Evolutionary conservation across 768 basidiomycete species (phyloP).

Genomic region (Suillus fuscotomentosus): DNA sequence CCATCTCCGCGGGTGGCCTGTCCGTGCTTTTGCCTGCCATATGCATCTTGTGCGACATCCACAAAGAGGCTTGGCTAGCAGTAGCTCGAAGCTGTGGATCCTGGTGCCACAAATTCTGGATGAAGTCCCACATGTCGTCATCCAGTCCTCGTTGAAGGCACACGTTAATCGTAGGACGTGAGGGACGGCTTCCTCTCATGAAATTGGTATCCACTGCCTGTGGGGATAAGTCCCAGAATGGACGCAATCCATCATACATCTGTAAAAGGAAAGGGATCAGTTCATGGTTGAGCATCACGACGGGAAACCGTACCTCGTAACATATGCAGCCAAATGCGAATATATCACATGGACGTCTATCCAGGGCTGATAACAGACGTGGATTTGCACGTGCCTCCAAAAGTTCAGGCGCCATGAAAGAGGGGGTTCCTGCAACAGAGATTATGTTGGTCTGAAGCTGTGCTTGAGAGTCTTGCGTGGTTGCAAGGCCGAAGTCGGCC

Average conservation of each 20-base stretch:
- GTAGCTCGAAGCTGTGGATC: slow-evolving; percentile 26
- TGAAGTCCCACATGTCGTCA: slow-evolving; percentile 30
- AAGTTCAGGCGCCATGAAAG: slow-evolving; percentile 31
- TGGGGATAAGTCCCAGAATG: slow-evolving; percentile 21
- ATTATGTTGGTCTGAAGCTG: slow-evolving; percentile 15
- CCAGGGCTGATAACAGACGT: slow-evolving; percentile 12
- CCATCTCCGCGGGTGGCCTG: slow-evolving; percentile 14
- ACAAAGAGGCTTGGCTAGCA: slow-evolving; percentile 21
- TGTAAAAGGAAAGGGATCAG: slow-evolving; percentile 7
- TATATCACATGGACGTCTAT: slow-evolving; percentile 31
- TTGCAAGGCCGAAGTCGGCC: slow-evolving; percentile 31
- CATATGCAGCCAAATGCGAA: slow-evolving; percentile 34
- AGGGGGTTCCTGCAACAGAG: slow-evolving; percentile 19
- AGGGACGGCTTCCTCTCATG: slow-evolving; percentile 15
- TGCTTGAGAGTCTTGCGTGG: slow-evolving; percentile 15
- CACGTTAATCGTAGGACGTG: slow-evolving; percentile 15
- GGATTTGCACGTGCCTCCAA: slow-evolving; percentile 9
- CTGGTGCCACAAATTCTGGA: slow-evolving; percentile 26
- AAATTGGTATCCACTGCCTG: slow-evolving; percentile 15
- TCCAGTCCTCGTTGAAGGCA: slow-evolving; percentile 22
- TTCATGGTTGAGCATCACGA: background rate
- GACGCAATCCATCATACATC: slow-evolving; percentile 28
- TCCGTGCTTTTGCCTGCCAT: background rate
- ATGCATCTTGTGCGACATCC: slow-evolving; percentile 18
- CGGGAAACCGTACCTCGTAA: slow-evolving; percentile 28